Evolutionary conservation across 768 basidiomycete genomes (phyloP), one percentile per base, ranked within the genome.

Genomic region (Boletus sensibilis): DNA sequence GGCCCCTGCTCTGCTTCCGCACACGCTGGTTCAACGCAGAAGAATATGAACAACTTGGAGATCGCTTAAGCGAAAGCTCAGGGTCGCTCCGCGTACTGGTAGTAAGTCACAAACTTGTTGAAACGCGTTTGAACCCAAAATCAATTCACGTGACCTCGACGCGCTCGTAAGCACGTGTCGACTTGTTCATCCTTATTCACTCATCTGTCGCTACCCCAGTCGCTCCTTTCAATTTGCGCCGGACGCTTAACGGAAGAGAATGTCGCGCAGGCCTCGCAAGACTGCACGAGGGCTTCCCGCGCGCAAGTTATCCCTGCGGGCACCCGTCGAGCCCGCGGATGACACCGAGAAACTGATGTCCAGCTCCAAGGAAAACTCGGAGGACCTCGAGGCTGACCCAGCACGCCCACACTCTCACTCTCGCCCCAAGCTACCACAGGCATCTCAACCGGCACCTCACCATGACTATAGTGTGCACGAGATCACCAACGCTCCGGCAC

Each of bases 81-180:
- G 35, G 14, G 35, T 35, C 35, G 34, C 5, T 5, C 34, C 34
- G 34, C 34, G 34, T 34, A n/a, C n/a, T n/a, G n/a, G n/a, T n/a
- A n/a, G n/a, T n/a, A n/a, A n/a, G 25, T 25, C 25, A 6, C 29
- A 29, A 31, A 31, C 37, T 13, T 14, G 40, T 29, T 34, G 18
- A 44, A 50, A 5, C 63, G 59, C 59, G 53, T 68, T n/a, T n/a
- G n/a, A n/a, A 56, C 39, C 35, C 37, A 59, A 72, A 69, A 64
- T 67, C 52, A 71, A 55, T 53, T 8, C 72, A 73, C 70, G 70
- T 71, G 70, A 65, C 51, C 43, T 14, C 1, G 42, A 66, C 68
- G 54, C 69, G 71, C 58, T 39, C 40, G 37, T 53, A 35, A 42
- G 48, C 64, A 69, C 60, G 69, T 70, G 67, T 48, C 20, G 20